These are phyloP conservation scores for Debaryomyces nepalensis DNA, from an alignment of 1,139 yeast species.

Conservation along the genomic window DNA sequence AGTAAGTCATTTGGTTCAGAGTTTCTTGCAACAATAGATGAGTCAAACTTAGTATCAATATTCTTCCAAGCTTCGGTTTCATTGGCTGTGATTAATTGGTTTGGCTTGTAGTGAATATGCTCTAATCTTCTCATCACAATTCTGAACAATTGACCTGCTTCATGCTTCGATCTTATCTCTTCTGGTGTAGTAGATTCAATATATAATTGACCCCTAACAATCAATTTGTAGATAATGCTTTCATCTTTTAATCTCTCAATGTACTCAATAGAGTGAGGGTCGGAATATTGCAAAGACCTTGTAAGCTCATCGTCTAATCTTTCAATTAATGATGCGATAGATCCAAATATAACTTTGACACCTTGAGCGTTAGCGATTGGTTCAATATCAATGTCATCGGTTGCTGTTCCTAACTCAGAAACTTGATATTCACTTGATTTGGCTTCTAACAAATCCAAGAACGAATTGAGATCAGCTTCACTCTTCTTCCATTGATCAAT, in stretches of 20 bases:
- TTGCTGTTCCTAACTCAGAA: slow-evolving; percentile 73
- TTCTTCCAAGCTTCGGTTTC: slow-evolving; percentile 76
- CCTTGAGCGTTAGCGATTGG: slow-evolving; percentile 72
- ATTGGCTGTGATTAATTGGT: slow-evolving; percentile 66
- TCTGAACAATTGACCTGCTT: slow-evolving; percentile 72
- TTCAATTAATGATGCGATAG: slow-evolving; percentile 84
- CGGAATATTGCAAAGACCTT: slow-evolving; percentile 83
- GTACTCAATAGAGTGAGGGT: slow-evolving; percentile 95
- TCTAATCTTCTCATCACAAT: slow-evolving; percentile 85
- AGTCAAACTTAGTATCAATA: slow-evolving; percentile 32
- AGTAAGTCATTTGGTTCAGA: slow-evolving; percentile 53
- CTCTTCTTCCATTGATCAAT: slow-evolving; percentile 80
- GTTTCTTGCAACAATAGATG: slow-evolving; percentile 38
- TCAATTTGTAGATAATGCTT: slow-evolving; percentile 69
- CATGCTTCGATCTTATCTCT: slow-evolving; percentile 38
- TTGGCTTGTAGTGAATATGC: slow-evolving; percentile 91
- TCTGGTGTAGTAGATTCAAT: slow-evolving; percentile 67
- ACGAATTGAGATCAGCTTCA: slow-evolving; percentile 61
- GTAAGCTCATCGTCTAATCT: slow-evolving; percentile 95
- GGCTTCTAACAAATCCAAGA: slow-evolving; percentile 71
- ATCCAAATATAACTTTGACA: slow-evolving; percentile 76
- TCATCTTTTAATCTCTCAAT: slow-evolving; percentile 91
- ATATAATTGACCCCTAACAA: slow-evolving; percentile 85
- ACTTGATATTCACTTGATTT: slow-evolving; percentile 65
- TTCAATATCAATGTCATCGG: slow-evolving; percentile 81